Base-by-base conservation (phyloP, 306 rosid genomes). In the Cucurbita ficifolia region DNA sequence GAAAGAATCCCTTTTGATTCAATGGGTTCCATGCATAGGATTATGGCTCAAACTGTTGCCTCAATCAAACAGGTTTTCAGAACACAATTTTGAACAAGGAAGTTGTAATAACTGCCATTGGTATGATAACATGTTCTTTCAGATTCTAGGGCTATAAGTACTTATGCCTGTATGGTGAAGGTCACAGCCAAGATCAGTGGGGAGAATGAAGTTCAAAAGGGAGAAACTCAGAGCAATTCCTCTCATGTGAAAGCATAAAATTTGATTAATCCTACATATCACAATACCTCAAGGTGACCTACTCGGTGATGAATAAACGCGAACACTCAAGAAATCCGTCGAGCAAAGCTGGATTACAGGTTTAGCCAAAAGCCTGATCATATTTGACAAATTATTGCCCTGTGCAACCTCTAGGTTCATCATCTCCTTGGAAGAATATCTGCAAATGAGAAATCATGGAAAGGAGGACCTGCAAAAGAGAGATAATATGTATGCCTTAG, bases 401-500 rank as follows among this genome's bases (percentile, higher is more conserved):
- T 53, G 10, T 68, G 73, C 73, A 13, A 6, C 19, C 5, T 72
- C 40, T 8, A 39, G 13, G 43, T 49, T 49, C 39, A 53, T 90
- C 82, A 85, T 73, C 87, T 82, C 72, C 78, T 75, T 35, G 95
- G 90, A 76, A 87, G 86, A 81, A 89, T 50, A 76, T 94, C 98
- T 13, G 95, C 84, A 83, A 90, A 79, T 46, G 96, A 89, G 73
- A 90, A 94, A 78, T 89, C 96, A 84, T 94, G 95, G 76, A 84
- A 87, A 61, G 98, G 98, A 18, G 90, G 94, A 55, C 95, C 98
- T 90, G 95, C 75, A 79, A 75, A 73, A 83, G 79, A 58, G 19
- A 55, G n/a, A 16, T 29, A 50, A 12, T 29, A 70, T 24, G 19
- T 46, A 48, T 48, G 73, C 59, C 7, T 70, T 70, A 50, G 56